Evolutionary conservation across 306 rosid genomes (phyloP), one percentile per base, ranked within the genome.

Genomic region (Vachellia collinsii): DNA sequence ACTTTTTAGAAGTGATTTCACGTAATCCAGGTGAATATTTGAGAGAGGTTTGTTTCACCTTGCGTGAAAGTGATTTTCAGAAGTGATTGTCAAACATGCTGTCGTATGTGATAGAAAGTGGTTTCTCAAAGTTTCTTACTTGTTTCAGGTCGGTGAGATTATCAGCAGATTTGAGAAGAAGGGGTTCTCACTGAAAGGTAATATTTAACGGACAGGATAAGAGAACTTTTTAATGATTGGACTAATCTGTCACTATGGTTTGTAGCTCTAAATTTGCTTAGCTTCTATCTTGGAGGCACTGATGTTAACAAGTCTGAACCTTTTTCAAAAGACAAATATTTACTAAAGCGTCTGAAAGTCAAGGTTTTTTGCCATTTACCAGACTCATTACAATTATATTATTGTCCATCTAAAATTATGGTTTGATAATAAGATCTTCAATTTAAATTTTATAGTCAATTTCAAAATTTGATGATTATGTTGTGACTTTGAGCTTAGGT

Each of bases 141-240:
- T 86, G 65, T 83, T 80, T 78, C 87, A 94, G 98, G 82, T 95
- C 83, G 96, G 99, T 77, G 94, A 91, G 83, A 85, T 95, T 63
- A 90, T 95, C 77, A 79, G 94, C 91, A 91, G 97, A 85, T 93
- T 95, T 87, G 98, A 95, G 93, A 90, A 93, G 92, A 95, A 93
- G 86, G 99, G 99, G 11, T 93, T 95, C 86, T 80, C 72, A 77
- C 75, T 95, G 86, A 93, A 86, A 90, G 99, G 98, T 95, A 83
- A 54, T 7, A 11, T 6, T 10, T 11, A 39, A 43, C 7, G 7
- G 50, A 6, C 16, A n/a, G 11, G 23, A 8, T 19, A 67, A 9
- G 16, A 67, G 8, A 19, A 8, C 25, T 38, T 36, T 16, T 7
- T 36, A 8, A 36, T 16, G 70, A 64, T 6, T 8, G 16, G 19